Base-by-base conservation (phyloP, 495 filamentous ascomycete genomes). In the Parathielavia appendiculata region DNA sequence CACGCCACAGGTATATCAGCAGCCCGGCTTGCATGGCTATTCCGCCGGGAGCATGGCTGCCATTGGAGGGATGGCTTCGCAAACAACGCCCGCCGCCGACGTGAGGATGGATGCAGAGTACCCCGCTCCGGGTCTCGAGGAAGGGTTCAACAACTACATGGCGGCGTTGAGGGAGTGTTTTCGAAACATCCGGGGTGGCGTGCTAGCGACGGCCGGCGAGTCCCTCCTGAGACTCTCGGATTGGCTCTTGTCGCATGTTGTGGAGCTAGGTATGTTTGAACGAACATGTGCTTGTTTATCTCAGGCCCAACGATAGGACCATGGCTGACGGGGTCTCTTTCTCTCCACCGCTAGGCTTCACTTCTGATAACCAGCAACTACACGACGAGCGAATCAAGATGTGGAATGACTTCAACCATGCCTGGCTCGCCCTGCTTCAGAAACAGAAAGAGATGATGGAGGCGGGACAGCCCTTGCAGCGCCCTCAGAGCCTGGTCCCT, bases 351-450 rank as follows among this genome's bases (percentile, higher is more conserved):
- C 56, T 65, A 75, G 74, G 73, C 32, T 74, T 81, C 53, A 75
- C 73, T 51, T 74, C 71, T 57, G 93, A 98, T 74, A 86, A 96
- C 62, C 81, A 86, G 57, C 72, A 77, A 46, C 74, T 88, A 35
- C 82, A 92, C 63, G 69, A 75, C 35, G 84, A 91, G 56, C 82
- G 89, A 48, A 79, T 95, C 60, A 82, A 85, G 67, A 77, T 97
- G 34, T 98, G 93, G 93, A 86, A 86, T 63, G 87, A 97, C 63
- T 96, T 97, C 77, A 97, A 98, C 69, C 81, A 87, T 51, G 93
- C 90, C 62, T 98, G 93, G 93, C 83, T 97, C 36, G 83, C 87
- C 5, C 74, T 93, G 19, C 85, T 92, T 49, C 90, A 95, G 66
- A 86, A 83, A 62, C 91, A 98, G 67, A 91, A 89, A 66, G 90